Percentiles rank a stretch among this genome's conserved stretches.
phyloP scores from a whole-genome alignment of 164 flowering plant genomes.

The Aristolochia contorta region DNA sequence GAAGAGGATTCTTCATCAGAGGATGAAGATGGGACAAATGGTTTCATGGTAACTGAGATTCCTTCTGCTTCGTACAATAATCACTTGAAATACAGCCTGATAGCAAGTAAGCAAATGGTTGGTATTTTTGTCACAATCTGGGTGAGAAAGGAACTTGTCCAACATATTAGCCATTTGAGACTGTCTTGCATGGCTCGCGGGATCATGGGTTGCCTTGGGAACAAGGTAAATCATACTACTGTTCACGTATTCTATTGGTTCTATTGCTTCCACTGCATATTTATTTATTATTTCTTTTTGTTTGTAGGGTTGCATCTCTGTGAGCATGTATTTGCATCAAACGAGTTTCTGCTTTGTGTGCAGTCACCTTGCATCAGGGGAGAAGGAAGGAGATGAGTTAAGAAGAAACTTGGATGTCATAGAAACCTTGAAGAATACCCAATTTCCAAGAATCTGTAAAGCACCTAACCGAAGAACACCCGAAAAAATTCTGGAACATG shows the following conservation, averaged over 20 bases:
- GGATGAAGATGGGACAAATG: constrained; percentile 41
- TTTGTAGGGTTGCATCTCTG: constrained; percentile 77
- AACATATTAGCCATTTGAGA: constrained; percentile 58
- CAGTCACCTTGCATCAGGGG: constrained; percentile 88
- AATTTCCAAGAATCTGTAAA: constrained; percentile 54
- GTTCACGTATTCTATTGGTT: not conserved
- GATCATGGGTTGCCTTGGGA: constrained; percentile 79
- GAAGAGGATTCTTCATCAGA: constrained; percentile 41
- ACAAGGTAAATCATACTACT: constrained; percentile 41
- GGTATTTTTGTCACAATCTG: constrained; percentile 74
- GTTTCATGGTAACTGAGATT: constrained; percentile 9
- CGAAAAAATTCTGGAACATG: constrained; percentile 63
- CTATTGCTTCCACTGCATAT: too few species aligned
- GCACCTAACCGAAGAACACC: constrained; percentile 34
- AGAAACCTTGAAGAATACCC: constrained; percentile 66
- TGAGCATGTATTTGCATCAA: constrained; percentile 57
- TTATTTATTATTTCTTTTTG: not conserved
- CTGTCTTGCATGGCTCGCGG: constrained; percentile 55
- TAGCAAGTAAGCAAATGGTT: constrained; percentile 79
- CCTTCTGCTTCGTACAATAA: constrained; percentile 9
- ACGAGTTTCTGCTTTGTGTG: constrained; percentile 82
- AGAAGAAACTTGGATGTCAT: constrained; percentile 64
- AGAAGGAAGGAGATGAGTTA: constrained; percentile 81
- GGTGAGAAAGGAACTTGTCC: constrained; percentile 59
- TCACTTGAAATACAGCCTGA: constrained; percentile 43